Evolutionary conservation across 495 filamentous ascomycete genomes (phyloP).

Genomic region (Cairneyella variabilis): DNA sequence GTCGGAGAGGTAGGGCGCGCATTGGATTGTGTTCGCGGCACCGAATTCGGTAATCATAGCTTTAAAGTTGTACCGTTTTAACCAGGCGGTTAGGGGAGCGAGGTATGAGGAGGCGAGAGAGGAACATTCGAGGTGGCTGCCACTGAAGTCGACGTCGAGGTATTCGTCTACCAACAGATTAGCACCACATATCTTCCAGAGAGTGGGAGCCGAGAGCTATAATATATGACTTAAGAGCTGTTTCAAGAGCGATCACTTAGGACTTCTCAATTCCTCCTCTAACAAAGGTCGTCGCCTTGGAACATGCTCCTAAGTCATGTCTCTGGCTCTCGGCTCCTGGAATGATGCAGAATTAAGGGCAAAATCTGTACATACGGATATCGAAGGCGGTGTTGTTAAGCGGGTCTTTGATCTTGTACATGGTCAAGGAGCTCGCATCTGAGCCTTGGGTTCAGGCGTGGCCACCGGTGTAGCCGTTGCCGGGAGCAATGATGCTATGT

Average conservation of each 20-base stretch:
- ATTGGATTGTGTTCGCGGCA: slow-evolving; percentile 41
- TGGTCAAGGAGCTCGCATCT: slow-evolving; percentile 36
- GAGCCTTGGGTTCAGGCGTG: slow-evolving; percentile 40
- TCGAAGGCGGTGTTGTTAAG: slow-evolving; percentile 42
- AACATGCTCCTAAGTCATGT: no score
- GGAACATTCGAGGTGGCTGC: slow-evolving; percentile 36
- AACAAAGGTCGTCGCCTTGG: no score
- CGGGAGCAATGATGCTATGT: slow-evolving; percentile 45
- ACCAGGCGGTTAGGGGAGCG: slow-evolving; percentile 41
- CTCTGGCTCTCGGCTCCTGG: no score
- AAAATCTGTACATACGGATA: no score
- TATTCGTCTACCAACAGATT: no score
- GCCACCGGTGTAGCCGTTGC: slow-evolving; percentile 45
- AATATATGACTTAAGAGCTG: no score
- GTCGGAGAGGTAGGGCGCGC: slow-evolving; percentile 36
- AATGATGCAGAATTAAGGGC: no score
- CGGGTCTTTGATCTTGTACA: slow-evolving; percentile 43
- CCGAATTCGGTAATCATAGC: slow-evolving; percentile 52
- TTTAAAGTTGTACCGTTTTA: slow-evolving; percentile 44
- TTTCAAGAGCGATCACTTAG: no score
- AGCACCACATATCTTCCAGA: no score
- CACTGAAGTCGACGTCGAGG: slow-evolving; percentile 46
- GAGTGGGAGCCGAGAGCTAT: no score
- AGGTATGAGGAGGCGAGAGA: slow-evolving; percentile 36
- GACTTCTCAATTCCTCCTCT: no score